Evolutionary conservation across 306 rosid genomes (phyloP).

Genomic region (Glycine soja): DNA sequence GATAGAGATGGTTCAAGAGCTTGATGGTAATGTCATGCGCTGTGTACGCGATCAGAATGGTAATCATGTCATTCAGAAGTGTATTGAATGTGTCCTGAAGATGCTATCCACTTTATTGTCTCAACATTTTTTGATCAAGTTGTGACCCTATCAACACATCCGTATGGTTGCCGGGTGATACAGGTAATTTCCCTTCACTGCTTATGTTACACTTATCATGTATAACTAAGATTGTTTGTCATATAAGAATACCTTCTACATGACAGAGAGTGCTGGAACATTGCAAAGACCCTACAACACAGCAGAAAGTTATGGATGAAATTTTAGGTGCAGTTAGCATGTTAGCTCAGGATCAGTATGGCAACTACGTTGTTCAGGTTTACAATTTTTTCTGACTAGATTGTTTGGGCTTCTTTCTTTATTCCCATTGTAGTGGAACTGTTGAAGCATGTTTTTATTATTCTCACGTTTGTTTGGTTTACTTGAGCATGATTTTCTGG

Average conservation of each 20-base stretch:
- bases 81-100: conserved; percentile 81
- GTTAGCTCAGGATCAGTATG: conserved; percentile 98
- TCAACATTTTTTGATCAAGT: conserved; percentile 92
- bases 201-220: neutral
- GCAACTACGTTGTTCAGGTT: conserved; percentile 97
- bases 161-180: conserved; percentile 96
- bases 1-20: conserved; percentile 91
- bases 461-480: too few relatives aligned
- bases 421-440: too few relatives aligned
- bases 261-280: conserved; percentile 94
- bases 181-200: conserved; percentile 57
- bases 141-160: conserved; percentile 91
- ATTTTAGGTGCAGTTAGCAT: conserved; percentile 90
- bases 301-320: conserved; percentile 91
- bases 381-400: too few relatives aligned
- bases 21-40: conserved; percentile 89
- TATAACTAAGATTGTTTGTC: neutral
- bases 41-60: conserved; percentile 99
- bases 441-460: too few relatives aligned
- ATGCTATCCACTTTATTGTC: conserved; percentile 73
- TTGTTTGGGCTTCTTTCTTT: too few relatives aligned
- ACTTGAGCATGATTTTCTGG: too few relatives aligned
- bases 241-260: conserved; percentile 10
- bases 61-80: conserved; percentile 93
- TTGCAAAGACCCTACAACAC: conserved; percentile 70